Percentiles rank a stretch among this genome's conserved stretches.
Conservation (phyloP, 257 asterid genomes). For the Parsonsia alboflavescens region DNA sequence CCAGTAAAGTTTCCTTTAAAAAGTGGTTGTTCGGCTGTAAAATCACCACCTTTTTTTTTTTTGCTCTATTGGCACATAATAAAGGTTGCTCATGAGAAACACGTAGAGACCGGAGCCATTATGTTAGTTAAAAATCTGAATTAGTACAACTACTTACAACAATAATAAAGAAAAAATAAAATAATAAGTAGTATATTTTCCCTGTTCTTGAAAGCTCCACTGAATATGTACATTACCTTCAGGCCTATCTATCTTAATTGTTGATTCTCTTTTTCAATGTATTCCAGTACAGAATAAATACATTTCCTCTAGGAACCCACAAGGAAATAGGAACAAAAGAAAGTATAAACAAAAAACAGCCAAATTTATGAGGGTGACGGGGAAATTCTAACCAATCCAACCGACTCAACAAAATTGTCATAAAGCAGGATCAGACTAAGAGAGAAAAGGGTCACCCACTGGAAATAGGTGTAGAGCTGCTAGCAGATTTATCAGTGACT, state of each 20-base stretch:
- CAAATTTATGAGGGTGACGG: neutral
- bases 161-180: neutral
- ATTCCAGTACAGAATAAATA: neutral
- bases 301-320: neutral
- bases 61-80: neutral
- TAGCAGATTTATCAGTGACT: slow-evolving; percentile 27
- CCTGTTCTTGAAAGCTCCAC: slow-evolving; percentile 14
- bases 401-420: slow-evolving; percentile 4
- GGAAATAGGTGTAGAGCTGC: slow-evolving; percentile 44
- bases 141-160: neutral
- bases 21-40: slow-evolving; percentile 1
- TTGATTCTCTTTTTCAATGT: slow-evolving; percentile 1
- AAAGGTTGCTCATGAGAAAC: neutral
- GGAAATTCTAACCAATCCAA: slow-evolving; percentile 14
- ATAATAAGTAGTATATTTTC: neutral
- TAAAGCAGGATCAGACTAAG: neutral
- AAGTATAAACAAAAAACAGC: neutral
- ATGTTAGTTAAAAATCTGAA: neutral
- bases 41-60: slow-evolving; percentile 3
- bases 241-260: neutral
- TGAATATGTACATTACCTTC: slow-evolving; percentile 34
- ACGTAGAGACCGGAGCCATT: neutral
- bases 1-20: slow-evolving; percentile 10
- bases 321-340: neutral
- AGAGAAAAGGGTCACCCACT: slow-evolving; percentile 31